Evolutionary conservation across 164 flowering plant species (phyloP), one percentile per base, ranked within the genome.

Genomic region (Nymphaea colorata): DNA sequence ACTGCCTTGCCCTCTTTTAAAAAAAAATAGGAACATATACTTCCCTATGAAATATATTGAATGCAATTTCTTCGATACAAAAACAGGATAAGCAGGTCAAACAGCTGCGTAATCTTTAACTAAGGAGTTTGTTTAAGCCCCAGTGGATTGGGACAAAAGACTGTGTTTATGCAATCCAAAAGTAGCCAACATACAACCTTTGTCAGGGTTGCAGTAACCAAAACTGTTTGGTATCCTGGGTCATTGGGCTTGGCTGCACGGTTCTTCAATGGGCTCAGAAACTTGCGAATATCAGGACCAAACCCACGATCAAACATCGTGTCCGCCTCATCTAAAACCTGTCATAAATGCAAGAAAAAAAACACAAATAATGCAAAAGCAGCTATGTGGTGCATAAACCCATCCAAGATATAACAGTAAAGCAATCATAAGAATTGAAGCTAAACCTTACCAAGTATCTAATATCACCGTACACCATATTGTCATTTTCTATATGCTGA

Each of bases 241-340:
- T 81, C 96, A 70, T 81, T 80, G 62, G 86, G 63, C 75, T 87
- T 91, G 17, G 79, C 74, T 44, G 90, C 86, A 75, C 96, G 97
- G 64, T 84, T 76, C 66, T 84, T 91, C 65, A 94, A 68, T 42
- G 99, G 99, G 42, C 68, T 84, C 69, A 94, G 82, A 83, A 94
- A 91, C 72, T 94, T 88, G 69, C 83, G 90, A 59, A 94, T 89
- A 57, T 94, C 99, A 68, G 99, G 99, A 67, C 97, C 99, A 83
- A 94, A 94, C 44, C 99, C 99, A 67, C 80, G 93, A 82, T 94
- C 99, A 82, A 94, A 94, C 99, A 94, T 94, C 68, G 97, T 94
- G 75, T 94, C 99, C 25, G 99, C 97, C 81, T 94, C 99, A 82
- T 94, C 99, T 81, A 94, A 76, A 62, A 94, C 97, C 99, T 91